Conservation (phyloP, 495 filamentous ascomycete genomes). For the Hypoxylon subgilvum region DNA sequence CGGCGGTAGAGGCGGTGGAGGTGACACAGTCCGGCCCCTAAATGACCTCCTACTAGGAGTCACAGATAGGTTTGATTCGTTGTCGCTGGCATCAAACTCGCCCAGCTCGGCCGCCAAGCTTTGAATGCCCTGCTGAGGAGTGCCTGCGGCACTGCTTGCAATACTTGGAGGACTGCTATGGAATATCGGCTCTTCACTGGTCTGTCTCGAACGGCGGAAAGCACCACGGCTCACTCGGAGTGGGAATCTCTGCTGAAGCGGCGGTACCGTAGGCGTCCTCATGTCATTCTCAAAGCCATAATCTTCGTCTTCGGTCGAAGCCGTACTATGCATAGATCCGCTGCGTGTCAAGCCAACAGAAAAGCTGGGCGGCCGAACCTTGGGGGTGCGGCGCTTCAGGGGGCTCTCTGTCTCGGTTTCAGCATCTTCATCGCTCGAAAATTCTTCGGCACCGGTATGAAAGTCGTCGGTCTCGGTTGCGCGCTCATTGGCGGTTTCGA, state of each 20-base stretch:
- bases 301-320: conserved; percentile 84
- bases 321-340: conserved; percentile 83
- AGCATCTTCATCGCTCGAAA: conserved; percentile 69
- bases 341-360: conserved; percentile 43
- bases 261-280: conserved; percentile 65
- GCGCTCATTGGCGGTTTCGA: conserved; percentile 83
- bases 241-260: conserved; percentile 68
- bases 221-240: conserved; percentile 70
- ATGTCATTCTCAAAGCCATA: conserved; percentile 49
- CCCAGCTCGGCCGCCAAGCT: conserved; percentile 91
- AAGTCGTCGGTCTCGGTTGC: conserved; percentile 91
- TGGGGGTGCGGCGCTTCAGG: conserved; percentile 51
- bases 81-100: conserved; percentile 70
- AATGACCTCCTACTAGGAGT: conserved; percentile 56
- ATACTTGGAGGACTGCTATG: conserved; percentile 63
- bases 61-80: conserved; percentile 57
- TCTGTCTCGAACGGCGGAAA: conserved; percentile 66
- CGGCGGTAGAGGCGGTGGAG: conserved; percentile 60
- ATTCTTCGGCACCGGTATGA: conserved; percentile 86
- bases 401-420: conserved; percentile 86
- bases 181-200: conserved; percentile 65
- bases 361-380: conserved; percentile 43
- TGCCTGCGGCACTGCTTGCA: conserved; percentile 54
- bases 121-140: conserved; percentile 67
- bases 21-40: conserved; percentile 54